A percentile compares a stretch with the other conserved stretches of the same genome.
phyloP scores from a whole-genome alignment of 257 asterid genomes.

The Solanum microdontum region DNA sequence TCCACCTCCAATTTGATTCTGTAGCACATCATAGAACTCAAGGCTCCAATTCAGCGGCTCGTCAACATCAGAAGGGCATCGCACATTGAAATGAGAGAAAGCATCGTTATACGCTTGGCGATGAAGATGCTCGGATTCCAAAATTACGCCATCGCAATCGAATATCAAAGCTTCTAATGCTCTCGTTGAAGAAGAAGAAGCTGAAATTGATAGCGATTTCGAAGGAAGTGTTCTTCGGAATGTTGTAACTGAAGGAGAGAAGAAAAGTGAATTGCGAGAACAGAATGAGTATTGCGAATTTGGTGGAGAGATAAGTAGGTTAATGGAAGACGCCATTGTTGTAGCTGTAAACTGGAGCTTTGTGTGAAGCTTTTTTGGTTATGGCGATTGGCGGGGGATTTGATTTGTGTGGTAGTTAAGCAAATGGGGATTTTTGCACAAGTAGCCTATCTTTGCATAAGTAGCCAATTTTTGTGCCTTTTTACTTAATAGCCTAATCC shows the following conservation, averaged over 20 bases:
- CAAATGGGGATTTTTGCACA: neutral
- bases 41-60: conserved; percentile 59
- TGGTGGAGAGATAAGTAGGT: conserved; percentile 37
- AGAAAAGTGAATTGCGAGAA: conserved; percentile 25
- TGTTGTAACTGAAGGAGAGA: conserved; percentile 10
- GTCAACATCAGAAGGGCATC: conserved; percentile 37
- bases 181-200: conserved; percentile 28
- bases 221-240: neutral
- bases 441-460: neutral
- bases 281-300: conserved; percentile 15
- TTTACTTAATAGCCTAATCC: neutral
- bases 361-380: neutral
- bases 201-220: conserved; percentile 28
- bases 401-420: neutral
- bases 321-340: conserved; percentile 56
- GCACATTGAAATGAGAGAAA: conserved; percentile 67
- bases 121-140: conserved; percentile 92
- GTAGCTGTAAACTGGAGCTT: neutral
- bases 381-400: neutral
- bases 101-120: conserved; percentile 95
- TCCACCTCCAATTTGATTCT: conserved; percentile 82
- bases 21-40: conserved; percentile 74
- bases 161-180: conserved; percentile 70
- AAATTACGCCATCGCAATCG: conserved; percentile 88
- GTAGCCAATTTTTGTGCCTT: neutral